Evolutionary conservation across 495 filamentous ascomycete genomes (phyloP), one percentile per base, ranked within the genome.

Genomic region (Tricharina praecox): DNA sequence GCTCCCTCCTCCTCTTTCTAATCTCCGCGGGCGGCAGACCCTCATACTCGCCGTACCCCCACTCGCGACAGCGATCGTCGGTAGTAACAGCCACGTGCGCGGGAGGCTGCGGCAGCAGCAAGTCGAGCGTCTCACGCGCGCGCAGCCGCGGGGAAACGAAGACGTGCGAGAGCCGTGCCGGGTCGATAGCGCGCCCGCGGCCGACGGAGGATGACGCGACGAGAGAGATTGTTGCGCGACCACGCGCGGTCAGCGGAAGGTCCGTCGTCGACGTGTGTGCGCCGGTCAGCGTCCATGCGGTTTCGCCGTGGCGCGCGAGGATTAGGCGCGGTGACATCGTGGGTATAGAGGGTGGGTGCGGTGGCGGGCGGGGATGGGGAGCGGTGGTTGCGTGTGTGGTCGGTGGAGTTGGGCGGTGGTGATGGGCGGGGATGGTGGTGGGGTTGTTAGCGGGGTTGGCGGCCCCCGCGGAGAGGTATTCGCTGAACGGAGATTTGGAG

Each of bases 21-120:
- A 96, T 95, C 56, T 82, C 64, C 13, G 71, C 62, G 46, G 72
- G 79, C 4, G 82, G 92, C 62, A 93, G 74, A 1, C 90, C 90
- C 62, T 97, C 90, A 60, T 96, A 97, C 52, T 81, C 75, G 9
- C 90, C 90, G 55, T 97, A 97, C 64, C 93, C 84, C 88, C 88
- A 97, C 61, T 97, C 88, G 10, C 81, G 71, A 23, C 95, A 76
- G 40, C 81, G 76, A 49, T 86, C 74, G 0, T 82, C 85, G 34
- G 90, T 65, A 52, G 78, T 63, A 1, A 92, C 72, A 13, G 64
- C 58, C 13, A 59, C 59, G 3, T 64, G 39, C 39, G 69, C 73
- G 2, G 62, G 51, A n/a, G 61, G 56, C 62, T 58, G 2, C 49
- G 67, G 78, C 70, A 86, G 56, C 65, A 97, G 78, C 19, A 96